phyloP scores from a whole-genome alignment of 164 flowering plant genomes.

The Macadamia tetraphylla region DNA sequence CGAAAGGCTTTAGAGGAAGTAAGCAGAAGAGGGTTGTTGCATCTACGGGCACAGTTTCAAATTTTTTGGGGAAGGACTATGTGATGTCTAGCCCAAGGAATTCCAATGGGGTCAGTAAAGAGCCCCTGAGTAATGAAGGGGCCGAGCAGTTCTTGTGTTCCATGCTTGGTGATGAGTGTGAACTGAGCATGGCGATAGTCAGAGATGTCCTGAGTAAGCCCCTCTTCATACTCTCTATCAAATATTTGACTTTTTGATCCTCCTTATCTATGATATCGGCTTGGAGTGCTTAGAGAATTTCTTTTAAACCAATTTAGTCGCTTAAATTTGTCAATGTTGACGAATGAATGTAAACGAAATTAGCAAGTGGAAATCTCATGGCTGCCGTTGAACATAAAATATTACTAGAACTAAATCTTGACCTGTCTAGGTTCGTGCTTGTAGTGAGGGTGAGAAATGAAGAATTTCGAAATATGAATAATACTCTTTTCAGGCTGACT shows the following conservation, averaged over 20 bases:
- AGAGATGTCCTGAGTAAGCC: conserved; percentile 76
- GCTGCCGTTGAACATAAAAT: neutral
- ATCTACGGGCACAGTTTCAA: conserved; percentile 63
- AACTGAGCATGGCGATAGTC: conserved; percentile 67
- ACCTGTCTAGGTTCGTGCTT: neutral
- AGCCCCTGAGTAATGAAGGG: conserved; percentile 27
- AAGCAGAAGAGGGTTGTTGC: conserved; percentile 55
- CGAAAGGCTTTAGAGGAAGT: conserved; percentile 22
- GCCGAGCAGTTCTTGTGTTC: conserved; percentile 73
- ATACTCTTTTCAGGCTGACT: too few relatives aligned
- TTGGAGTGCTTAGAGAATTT: neutral
- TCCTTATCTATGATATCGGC: neutral
- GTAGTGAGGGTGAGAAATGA: neutral
- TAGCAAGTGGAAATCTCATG: neutral
- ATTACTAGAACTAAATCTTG: neutral
- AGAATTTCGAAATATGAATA: too few relatives aligned
- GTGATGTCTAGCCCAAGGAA: conserved; percentile 26
- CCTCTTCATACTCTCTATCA: neutral
- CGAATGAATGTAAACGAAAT: neutral
- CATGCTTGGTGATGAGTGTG: conserved; percentile 69
- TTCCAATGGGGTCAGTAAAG: conserved; percentile 21
- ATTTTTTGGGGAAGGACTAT: conserved; percentile 72
- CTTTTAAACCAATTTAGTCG: neutral
- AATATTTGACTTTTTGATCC: neutral
- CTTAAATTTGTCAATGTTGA: neutral